Evolutionary conservation across 805 yeast genomes (phyloP).

Genomic region (Yamadazyma laniorum): DNA sequence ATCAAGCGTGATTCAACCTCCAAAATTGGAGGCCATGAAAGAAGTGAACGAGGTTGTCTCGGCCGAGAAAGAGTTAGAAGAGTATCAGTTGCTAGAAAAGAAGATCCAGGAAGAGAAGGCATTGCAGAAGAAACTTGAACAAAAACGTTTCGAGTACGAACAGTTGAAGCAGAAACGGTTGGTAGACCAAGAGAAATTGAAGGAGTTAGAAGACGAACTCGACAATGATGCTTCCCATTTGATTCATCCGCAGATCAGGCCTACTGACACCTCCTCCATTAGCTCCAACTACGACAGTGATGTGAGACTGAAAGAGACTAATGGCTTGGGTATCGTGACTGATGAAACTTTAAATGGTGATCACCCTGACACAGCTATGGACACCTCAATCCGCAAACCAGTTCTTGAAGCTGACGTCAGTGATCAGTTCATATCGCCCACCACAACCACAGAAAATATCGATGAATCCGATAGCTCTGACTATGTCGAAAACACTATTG

Average conservation of each 20-base stretch:
- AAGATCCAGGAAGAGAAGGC: slow-evolving; percentile 40
- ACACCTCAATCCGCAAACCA: background rate
- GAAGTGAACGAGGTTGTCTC: slow-evolving; percentile 6
- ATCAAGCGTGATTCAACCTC: slow-evolving; percentile 16
- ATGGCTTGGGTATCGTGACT: slow-evolving; percentile 5
- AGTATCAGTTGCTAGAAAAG: slow-evolving; percentile 26
- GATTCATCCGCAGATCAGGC: background rate
- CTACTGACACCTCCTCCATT: slow-evolving; percentile 7
- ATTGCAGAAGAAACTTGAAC: slow-evolving; percentile 37
- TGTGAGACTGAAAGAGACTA: background rate
- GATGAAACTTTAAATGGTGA: background rate
- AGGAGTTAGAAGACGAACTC: slow-evolving; percentile 9
- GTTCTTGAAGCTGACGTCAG: slow-evolving; percentile 3
- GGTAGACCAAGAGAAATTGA: slow-evolving; percentile 27
- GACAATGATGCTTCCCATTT: slow-evolving; percentile 2
- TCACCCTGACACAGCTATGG: background rate
- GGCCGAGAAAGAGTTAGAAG: slow-evolving; percentile 19
- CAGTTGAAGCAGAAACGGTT: slow-evolving; percentile 27
- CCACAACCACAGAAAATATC: background rate
- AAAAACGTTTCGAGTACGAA: slow-evolving; percentile 36
- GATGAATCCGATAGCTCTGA: slow-evolving; percentile 4
- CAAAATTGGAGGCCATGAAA: slow-evolving; percentile 6
- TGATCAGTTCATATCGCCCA: slow-evolving; percentile 9
- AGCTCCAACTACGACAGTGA: slow-evolving; percentile 4
- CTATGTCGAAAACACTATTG: slow-evolving; percentile 2